A percentile compares a stretch with the other conserved stretches of the same genome.
Conservation (phyloP, 257 asterid species). For the Cinchona pubescens region DNA sequence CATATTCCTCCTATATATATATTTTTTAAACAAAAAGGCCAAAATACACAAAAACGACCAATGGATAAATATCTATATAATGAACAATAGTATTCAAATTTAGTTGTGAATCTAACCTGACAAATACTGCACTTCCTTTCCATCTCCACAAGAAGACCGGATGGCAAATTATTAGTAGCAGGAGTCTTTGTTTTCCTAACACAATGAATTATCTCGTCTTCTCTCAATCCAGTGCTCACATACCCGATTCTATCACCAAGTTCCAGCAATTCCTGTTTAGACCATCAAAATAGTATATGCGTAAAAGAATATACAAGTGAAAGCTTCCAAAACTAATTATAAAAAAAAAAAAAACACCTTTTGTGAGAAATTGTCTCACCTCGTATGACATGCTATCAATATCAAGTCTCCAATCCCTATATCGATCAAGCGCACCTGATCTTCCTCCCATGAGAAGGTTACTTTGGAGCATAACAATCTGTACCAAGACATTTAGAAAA, state of each 20-base stretch:
- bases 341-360: slow-evolving; percentile 2
- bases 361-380: slow-evolving; percentile 34
- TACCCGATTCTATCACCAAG: slow-evolving; percentile 83
- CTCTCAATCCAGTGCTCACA: slow-evolving; percentile 77
- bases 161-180: slow-evolving; percentile 22
- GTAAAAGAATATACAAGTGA: neutral
- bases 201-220: slow-evolving; percentile 59
- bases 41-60: neutral
- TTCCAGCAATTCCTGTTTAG: slow-evolving; percentile 72
- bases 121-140: slow-evolving; percentile 80
- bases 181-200: slow-evolving; percentile 50
- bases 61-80: neutral
- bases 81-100: neutral
- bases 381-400: slow-evolving; percentile 82
- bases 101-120: slow-evolving; percentile 51
- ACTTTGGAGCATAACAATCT: slow-evolving; percentile 75
- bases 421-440: slow-evolving; percentile 42
- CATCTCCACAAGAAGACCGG: slow-evolving; percentile 34
- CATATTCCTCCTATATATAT: slow-evolving; percentile 75
- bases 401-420: slow-evolving; percentile 72
- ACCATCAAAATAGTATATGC: slow-evolving; percentile 5
- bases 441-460: slow-evolving; percentile 64
- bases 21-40: neutral
- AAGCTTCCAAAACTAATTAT: neutral
- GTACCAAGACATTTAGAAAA: slow-evolving; percentile 18